These are phyloP conservation scores for Theobroma grandiflorum DNA, from an alignment of 441 rosid species.

Conservation along the genomic window DNA sequence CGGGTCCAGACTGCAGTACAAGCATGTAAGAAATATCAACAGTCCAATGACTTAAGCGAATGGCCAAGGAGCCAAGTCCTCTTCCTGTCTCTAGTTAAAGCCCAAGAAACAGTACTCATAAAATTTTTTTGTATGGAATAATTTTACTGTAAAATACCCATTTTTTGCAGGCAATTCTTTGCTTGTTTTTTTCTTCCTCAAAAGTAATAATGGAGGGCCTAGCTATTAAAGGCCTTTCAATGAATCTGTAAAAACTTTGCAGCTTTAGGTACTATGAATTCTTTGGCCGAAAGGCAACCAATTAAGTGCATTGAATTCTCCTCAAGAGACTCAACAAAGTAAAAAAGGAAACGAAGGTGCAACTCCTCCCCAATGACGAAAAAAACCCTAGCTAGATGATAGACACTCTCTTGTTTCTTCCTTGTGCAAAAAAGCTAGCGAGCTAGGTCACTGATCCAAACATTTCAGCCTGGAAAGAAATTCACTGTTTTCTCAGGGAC, in stretches of 20 bases:
- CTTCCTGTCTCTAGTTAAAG: neutral
- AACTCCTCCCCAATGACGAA: conserved; percentile 28
- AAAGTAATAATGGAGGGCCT: conserved; percentile 38
- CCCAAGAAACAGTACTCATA: neutral
- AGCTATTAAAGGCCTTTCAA: conserved; percentile 52
- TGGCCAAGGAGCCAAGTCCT: conserved; percentile 31
- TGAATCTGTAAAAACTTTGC: conserved; percentile 48
- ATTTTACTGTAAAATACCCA: neutral
- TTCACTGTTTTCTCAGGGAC: neutral
- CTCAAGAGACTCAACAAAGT: conserved; percentile 40
- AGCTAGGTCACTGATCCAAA: neutral
- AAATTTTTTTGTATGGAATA: neutral
- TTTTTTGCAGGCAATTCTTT: neutral
- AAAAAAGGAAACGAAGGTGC: conserved; percentile 32
- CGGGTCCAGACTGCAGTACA: conserved; percentile 34
- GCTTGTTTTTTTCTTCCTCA: neutral
- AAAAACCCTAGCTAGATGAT: conserved; percentile 35
- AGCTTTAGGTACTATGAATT: conserved; percentile 51
- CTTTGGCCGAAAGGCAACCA: conserved; percentile 39
- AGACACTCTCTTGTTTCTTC: neutral
- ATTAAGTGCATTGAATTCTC: conserved; percentile 53
- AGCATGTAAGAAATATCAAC: conserved; percentile 27
- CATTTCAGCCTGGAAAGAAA: neutral
- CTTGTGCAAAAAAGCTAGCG: neutral
- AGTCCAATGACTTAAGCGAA: conserved; percentile 12